Evolutionary conservation across 106 monocot genomes (phyloP).

Genomic region (Narthecium ossifragum): DNA sequence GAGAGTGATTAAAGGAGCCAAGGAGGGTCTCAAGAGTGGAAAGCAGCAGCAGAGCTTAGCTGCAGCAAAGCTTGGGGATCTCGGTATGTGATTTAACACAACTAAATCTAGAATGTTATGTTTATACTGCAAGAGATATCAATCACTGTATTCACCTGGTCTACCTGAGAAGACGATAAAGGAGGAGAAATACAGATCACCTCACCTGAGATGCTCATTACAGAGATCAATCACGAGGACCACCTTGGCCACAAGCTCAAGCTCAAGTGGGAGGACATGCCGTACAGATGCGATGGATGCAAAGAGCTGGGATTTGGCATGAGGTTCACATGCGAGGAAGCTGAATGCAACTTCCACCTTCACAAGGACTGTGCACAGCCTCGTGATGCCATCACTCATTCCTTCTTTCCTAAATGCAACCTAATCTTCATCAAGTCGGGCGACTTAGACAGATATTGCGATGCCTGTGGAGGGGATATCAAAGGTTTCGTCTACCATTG

Average conservation of each 20-base stretch:
- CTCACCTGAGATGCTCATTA: too few species aligned
- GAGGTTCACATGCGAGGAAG: constrained; percentile 2
- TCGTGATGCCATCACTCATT: constrained; percentile 7
- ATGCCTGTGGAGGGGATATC: constrained; percentile 9
- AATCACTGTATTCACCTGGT: too few species aligned
- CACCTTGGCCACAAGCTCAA: constrained; percentile 18
- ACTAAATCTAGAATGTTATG: too few species aligned
- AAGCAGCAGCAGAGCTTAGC: too few species aligned
- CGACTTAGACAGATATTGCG: not conserved
- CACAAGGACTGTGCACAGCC: constrained; percentile 12
- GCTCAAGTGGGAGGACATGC: constrained; percentile 1
- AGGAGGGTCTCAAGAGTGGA: too few species aligned
- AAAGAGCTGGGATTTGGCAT: constrained; percentile 2
- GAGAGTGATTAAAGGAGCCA: too few species aligned
- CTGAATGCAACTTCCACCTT: constrained; percentile 8
- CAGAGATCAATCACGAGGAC: not conserved
- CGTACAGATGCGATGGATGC: constrained; percentile 18
- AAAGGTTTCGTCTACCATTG: constrained; percentile 11
- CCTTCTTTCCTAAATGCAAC: constrained; percentile 10
- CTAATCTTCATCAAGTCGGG: not conserved
- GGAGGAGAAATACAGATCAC: too few species aligned
- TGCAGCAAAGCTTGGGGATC: too few species aligned
- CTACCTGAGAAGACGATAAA: too few species aligned
- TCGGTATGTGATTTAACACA: too few species aligned
- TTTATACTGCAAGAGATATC: too few species aligned